Evolutionary conservation across 2,329 filamentous ascomycete genomes (phyloP).

Genomic region (Fusarium hainanense): DNA sequence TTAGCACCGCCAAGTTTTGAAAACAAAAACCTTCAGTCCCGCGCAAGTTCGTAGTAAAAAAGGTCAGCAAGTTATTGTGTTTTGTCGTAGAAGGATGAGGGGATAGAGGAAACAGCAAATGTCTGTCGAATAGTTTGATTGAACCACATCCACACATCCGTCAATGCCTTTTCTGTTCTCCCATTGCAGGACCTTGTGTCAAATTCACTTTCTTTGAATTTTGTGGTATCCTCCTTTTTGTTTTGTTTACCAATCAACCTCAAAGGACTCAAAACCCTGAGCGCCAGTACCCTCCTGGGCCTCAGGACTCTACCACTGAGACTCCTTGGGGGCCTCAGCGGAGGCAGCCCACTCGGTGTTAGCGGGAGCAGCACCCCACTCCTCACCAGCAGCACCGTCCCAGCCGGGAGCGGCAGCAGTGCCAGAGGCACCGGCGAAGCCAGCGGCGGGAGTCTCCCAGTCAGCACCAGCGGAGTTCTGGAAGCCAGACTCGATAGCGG

Average conservation of each 20-base stretch:
- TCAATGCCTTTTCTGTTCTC: conserved; percentile 31
- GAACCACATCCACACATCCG: conserved; percentile 42
- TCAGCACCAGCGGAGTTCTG: conserved; percentile 70
- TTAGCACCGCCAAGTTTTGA: conserved; percentile 79
- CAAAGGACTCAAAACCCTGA: neutral
- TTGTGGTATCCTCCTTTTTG: conserved; percentile 37
- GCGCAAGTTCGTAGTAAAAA: conserved; percentile 18
- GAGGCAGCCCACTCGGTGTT: conserved; percentile 77
- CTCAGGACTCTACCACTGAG: conserved; percentile 60
- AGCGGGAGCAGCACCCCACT: conserved; percentile 73
- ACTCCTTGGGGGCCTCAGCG: conserved; percentile 65
- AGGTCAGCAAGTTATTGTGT: conserved; percentile 12
- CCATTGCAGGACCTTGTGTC: conserved; percentile 19
- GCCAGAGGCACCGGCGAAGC: conserved; percentile 71
- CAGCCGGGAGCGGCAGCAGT: conserved; percentile 61
- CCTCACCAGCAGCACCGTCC: conserved; percentile 68
- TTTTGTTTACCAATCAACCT: conserved; percentile 35
- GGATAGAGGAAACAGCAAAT: conserved; percentile 25
- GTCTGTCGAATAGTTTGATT: conserved; percentile 45
- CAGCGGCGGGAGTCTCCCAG: conserved; percentile 85
- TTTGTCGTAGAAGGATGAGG: conserved; percentile 33
- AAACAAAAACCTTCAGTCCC: conserved; percentile 53
- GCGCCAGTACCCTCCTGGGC: conserved; percentile 19
- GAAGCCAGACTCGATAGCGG: conserved; percentile 83
- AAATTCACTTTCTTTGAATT: conserved; percentile 30